Evolutionary conservation across 129 eudicot genomes (phyloP).

Genomic region (Logfia minima): DNA sequence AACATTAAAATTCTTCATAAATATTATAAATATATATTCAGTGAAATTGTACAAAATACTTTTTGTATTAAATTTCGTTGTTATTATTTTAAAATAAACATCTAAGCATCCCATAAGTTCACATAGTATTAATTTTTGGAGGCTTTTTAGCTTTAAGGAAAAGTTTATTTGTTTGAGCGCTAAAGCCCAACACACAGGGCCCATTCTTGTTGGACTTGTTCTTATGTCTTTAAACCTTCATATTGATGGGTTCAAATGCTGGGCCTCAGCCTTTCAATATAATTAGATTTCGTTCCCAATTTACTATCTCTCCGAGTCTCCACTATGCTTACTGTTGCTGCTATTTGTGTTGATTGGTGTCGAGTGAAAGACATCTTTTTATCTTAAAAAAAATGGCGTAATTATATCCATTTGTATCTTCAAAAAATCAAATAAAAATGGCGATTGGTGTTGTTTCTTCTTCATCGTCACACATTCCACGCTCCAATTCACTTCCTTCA

Average conservation of each 20-base stretch:
- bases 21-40: no score
- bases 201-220: neutral
- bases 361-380: neutral
- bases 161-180: neutral
- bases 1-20: no score
- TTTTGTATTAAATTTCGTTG: no score
- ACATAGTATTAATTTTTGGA: no score
- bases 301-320: neutral
- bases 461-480: slow-evolving; percentile 26
- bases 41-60: no score
- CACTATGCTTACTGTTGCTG: neutral
- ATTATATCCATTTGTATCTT: no score
- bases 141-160: no score
- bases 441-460: slow-evolving; percentile 18
- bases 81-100: no score
- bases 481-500: slow-evolving; percentile 19
- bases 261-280: neutral
- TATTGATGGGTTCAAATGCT: neutral
- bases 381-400: no score
- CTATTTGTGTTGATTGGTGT: neutral
- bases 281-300: neutral
- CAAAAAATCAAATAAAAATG: slow-evolving; percentile 8
- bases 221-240: neutral
- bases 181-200: neutral
- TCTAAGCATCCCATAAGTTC: no score